Percentiles rank a stretch among this genome's conserved stretches.
phyloP scores from a whole-genome alignment of 164 flowering plant genomes.

The Magnolia officinalis region DNA sequence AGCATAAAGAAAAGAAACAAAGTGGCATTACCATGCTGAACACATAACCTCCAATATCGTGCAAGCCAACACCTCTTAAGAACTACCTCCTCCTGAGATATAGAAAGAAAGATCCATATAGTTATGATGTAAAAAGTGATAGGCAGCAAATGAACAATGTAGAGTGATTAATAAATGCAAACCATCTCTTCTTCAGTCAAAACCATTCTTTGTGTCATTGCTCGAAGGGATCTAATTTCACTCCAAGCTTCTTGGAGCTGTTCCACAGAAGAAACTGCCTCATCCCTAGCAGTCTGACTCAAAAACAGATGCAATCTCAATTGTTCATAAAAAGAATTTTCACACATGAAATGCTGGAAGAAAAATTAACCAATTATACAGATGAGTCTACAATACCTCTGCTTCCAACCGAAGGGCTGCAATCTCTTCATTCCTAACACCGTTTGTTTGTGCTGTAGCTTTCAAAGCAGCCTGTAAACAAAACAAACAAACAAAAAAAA shows the following conservation, averaged over 20 bases:
- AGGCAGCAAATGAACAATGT: background rate
- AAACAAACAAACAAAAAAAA: no score
- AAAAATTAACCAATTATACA: slow-evolving; percentile 6
- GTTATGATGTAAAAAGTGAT: background rate
- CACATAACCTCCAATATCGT: slow-evolving; percentile 83
- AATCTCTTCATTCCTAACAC: slow-evolving; percentile 35
- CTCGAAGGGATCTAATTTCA: slow-evolving; percentile 61
- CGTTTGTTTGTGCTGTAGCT: slow-evolving; percentile 50
- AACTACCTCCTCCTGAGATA: slow-evolving; percentile 84
- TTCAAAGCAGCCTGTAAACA: slow-evolving; percentile 68
- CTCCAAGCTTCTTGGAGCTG: slow-evolving; percentile 59
- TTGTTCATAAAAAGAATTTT: background rate
- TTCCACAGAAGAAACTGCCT: slow-evolving; percentile 60
- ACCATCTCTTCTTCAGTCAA: slow-evolving; percentile 92
- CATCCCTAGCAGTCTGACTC: slow-evolving; percentile 64
- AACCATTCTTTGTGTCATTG: slow-evolving; percentile 53
- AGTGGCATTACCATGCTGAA: slow-evolving; percentile 54
- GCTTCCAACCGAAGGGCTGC: slow-evolving; percentile 54
- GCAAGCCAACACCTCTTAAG: slow-evolving; percentile 99
- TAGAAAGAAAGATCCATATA: background rate
- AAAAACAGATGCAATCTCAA: slow-evolving; percentile 5
- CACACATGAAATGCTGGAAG: background rate
- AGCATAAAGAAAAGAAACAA: background rate
- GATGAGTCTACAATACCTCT: slow-evolving; percentile 46
- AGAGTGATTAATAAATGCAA: slow-evolving; percentile 3